Base-by-base conservation (phyloP, 73 alveolate genomes). In the Symbiodinium pilosum region DNA sequence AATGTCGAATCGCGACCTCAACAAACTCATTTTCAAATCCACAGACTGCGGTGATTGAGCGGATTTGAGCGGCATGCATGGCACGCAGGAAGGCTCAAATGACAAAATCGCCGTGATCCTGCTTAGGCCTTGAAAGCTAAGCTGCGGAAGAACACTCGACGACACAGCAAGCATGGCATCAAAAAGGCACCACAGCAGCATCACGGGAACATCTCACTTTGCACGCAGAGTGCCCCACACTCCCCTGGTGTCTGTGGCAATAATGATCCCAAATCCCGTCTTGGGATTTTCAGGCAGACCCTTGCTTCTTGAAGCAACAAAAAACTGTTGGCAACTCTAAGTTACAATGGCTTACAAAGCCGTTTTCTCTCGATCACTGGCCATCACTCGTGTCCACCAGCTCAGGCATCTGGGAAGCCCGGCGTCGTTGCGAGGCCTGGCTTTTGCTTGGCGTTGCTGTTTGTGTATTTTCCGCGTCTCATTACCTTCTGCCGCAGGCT, bases 401-500 rank as follows among this genome's bases (percentile, higher is more conserved):
- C 39, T 28, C 81, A 20, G 30, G 32, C 36, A 30, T 30, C 38
- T 56, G 34, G 7, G 75, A 56, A n/a, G n/a, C n/a, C n/a, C n/a
- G n/a, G n/a, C n/a, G n/a, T n/a, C n/a, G n/a, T n/a, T n/a, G n/a
- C n/a, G n/a, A n/a, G n/a, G n/a, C n/a, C n/a, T n/a, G n/a, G n/a
- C n/a, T n/a, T n/a, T n/a, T n/a, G n/a, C n/a, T n/a, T n/a, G n/a
- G n/a, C n/a, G n/a, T 54, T 54, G 73, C 73, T n/a, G 73, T 18
- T 54, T n/a, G 73, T 26, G 73, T n/a, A 11, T 8, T 24, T n/a
- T n/a, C n/a, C n/a, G n/a, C n/a, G n/a, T n/a, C n/a, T n/a, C n/a
- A n/a, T n/a, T n/a, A n/a, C 95, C 69, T 88, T 88, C 9, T 39
- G 86, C 24, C 95, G 86, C 28, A 88, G 68, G 26, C 86, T 83